Evolutionary conservation across 1,139 yeast species (phyloP), one percentile per base, ranked within the genome.

Genomic region (Candida tropicalis): DNA sequence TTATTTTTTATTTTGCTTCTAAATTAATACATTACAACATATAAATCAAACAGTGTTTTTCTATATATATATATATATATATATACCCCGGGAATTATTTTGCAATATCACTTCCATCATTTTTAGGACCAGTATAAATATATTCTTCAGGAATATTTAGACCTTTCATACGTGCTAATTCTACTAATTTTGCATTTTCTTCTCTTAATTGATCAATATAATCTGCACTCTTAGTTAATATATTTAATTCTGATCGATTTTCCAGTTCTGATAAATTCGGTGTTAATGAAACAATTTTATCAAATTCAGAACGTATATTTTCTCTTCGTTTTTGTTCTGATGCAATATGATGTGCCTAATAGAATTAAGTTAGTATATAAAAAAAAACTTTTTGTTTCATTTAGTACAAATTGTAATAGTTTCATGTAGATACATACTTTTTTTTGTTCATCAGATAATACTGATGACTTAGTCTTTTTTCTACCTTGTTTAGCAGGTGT

Each of bases 311-410:
- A 35, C 79, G 60, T 28, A 73, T 73, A 48, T 73, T 72, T 46
- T 71, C 77, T 50, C 79, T 60, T 54, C 79, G 57, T 49, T 71
- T 73, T 50, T 73, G 78, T 49, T 73, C 79, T 1, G 77, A 72
- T n/a, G 77, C 78, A 13, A 73, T 73, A 48, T 73, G 79, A 47
- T 73, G 79, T 1, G 77, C 77, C 74, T 71, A n/a, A n/a, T n/a
- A 35, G 38, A 32, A 33, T 24, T 35, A n/a, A 20, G 54, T 51
- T 51, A 51, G 57, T 48, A 45, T 24, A n/a, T 22, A n/a, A n/a
- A n/a, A n/a, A n/a, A n/a, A n/a, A n/a, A n/a, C n/a, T n/a, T n/a
- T n/a, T n/a, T n/a, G n/a, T n/a, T n/a, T n/a, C n/a, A n/a, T n/a
- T n/a, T n/a, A n/a, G n/a, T n/a, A n/a, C n/a, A n/a, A n/a, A n/a